phyloP scores from a whole-genome alignment of 2,329 filamentous ascomycete species.

The Fusarium circinatum region DNA sequence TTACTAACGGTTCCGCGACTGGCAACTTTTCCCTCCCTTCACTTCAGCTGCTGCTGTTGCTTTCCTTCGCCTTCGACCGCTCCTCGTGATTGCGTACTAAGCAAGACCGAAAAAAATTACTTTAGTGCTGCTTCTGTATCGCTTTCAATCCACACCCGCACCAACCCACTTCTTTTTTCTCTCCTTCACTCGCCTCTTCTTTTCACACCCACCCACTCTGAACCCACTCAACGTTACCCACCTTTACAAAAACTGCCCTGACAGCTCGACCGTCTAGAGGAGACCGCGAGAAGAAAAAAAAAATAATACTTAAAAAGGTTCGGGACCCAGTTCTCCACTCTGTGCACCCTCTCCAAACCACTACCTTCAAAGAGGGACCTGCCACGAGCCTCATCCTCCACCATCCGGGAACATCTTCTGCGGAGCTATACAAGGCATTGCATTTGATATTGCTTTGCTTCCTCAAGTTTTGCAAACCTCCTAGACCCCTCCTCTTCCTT shows the following conservation, averaged over 20 bases:
- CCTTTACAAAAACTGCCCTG: constrained; percentile 46
- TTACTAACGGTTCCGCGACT: constrained; percentile 39
- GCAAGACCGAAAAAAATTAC: constrained; percentile 24
- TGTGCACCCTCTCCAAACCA: constrained; percentile 58
- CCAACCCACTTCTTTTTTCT: constrained; percentile 40
- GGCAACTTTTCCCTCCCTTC: neutral
- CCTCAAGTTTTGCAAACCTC: constrained; percentile 31
- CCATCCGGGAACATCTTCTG: constrained; percentile 49
- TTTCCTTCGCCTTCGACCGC: constrained; percentile 24
- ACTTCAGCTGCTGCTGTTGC: neutral
- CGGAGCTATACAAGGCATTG: constrained; percentile 44
- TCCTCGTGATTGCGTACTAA: constrained; percentile 32
- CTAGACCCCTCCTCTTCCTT: constrained; percentile 22
- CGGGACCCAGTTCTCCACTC: constrained; percentile 59
- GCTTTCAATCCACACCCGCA: constrained; percentile 37
- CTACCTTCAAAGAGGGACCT: constrained; percentile 53
- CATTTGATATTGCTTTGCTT: constrained; percentile 41
- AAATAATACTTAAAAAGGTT: constrained; percentile 53
- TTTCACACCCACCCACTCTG: constrained; percentile 38
- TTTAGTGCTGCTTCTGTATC: constrained; percentile 34
- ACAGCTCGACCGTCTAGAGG: constrained; percentile 37
- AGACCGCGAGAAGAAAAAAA: constrained; percentile 40
- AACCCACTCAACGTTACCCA: constrained; percentile 42
- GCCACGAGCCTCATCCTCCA: constrained; percentile 55
- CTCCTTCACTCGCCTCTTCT: constrained; percentile 38